phyloP scores from a whole-genome alignment of 495 filamentous ascomycete species.

The Jackrogersella minutella region DNA sequence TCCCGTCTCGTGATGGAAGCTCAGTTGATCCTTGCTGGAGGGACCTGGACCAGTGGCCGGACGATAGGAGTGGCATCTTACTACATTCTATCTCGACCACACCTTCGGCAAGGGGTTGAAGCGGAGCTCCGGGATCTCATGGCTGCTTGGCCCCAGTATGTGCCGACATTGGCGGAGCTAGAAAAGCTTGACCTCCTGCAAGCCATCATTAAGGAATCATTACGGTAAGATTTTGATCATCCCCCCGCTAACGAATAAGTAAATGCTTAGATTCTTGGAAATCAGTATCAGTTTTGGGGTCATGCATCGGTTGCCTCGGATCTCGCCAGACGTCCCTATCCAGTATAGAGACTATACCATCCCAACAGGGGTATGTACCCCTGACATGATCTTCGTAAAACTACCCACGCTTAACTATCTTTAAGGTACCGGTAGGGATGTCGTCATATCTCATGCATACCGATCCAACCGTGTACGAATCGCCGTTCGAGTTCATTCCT shows the following conservation, averaged over 20 bases:
- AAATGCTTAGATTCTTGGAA: background rate
- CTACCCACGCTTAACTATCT: background rate
- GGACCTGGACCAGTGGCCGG: background rate
- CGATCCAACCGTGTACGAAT: constrained; percentile 4
- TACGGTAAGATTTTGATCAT: constrained; percentile 4
- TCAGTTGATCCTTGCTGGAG: background rate
- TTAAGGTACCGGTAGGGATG: constrained; percentile 6
- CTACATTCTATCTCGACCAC: background rate
- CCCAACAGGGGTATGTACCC: constrained; percentile 7
- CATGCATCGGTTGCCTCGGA: constrained; percentile 1
- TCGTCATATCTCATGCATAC: constrained; percentile 10
- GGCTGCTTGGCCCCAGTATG: background rate
- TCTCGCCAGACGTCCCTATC: constrained; percentile 4
- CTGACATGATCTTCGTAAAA: too few species aligned
- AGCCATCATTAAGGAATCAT: constrained; percentile 1
- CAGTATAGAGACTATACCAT: constrained; percentile 8
- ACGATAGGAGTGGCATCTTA: background rate
- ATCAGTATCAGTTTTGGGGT: constrained; percentile 5
- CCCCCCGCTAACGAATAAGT: background rate
- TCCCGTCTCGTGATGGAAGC: constrained; percentile 2
- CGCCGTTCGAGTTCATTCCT: constrained; percentile 7
- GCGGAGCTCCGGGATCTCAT: constrained; percentile 8
- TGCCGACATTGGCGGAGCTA: constrained; percentile 6
- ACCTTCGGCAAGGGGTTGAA: background rate
- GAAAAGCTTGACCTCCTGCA: constrained; percentile 3